Conservation (phyloP, 768 basidiomycete species). For the Termitomyces sp. region DNA sequence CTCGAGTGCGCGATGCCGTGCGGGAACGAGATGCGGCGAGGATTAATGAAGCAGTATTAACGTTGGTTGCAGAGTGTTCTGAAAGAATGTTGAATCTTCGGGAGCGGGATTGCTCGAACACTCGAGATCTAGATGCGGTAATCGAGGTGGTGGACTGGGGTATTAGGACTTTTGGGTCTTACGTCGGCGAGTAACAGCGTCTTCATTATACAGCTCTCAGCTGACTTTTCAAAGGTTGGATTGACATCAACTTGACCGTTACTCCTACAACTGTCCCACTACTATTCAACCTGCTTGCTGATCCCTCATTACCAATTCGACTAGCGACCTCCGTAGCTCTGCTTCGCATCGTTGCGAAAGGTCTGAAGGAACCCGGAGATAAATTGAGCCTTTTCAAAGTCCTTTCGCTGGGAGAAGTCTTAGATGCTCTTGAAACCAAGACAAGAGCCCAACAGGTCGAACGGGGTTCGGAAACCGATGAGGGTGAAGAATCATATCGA, state of each 20-base stretch:
- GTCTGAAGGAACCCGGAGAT: constrained; percentile 86
- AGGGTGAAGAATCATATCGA: constrained; percentile 85
- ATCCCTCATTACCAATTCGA: constrained; percentile 74
- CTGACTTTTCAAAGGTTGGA: constrained; percentile 68
- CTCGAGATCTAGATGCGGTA: constrained; percentile 52
- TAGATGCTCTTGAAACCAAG: constrained; percentile 77
- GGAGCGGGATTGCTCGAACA: constrained; percentile 42
- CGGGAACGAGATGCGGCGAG: constrained; percentile 83
- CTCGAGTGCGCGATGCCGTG: constrained; percentile 82
- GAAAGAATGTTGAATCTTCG: constrained; percentile 53
- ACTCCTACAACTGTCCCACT: constrained; percentile 86
- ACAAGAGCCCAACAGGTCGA: constrained; percentile 64
- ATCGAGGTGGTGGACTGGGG: constrained; percentile 89
- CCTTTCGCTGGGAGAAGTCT: constrained; percentile 77
- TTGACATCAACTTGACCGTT: constrained; percentile 95
- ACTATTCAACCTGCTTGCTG: constrained; percentile 78
- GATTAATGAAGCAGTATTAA: constrained; percentile 85
- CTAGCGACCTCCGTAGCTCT: constrained; percentile 80
- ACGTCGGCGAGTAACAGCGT: constrained; percentile 70
- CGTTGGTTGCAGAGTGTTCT: constrained; percentile 71
- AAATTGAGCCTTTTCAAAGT: constrained; percentile 90
- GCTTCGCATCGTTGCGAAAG: constrained; percentile 84
- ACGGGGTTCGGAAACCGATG: constrained; percentile 70
- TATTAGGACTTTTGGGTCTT: constrained; percentile 88
- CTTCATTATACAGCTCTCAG: not conserved